Evolutionary conservation across 2,329 filamentous ascomycete genomes (phyloP).

Genomic region (Dactylonectria estremocensis): DNA sequence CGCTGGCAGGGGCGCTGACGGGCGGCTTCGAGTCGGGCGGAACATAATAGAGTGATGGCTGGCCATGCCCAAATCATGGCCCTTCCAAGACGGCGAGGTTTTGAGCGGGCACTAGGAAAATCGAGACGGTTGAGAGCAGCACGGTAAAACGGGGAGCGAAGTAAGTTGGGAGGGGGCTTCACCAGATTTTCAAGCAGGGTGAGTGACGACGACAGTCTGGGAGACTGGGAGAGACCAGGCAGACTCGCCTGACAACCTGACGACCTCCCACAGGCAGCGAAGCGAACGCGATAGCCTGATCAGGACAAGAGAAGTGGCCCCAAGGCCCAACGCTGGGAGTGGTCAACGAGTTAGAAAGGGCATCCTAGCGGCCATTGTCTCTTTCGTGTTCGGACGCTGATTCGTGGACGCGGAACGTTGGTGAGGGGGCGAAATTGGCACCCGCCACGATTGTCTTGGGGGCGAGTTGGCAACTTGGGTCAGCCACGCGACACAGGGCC

Average conservation of each 20-base stretch:
- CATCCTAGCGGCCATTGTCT: background rate
- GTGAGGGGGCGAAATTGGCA: slow-evolving; percentile 44
- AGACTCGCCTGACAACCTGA: slow-evolving; percentile 33
- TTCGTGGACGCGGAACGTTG: slow-evolving; percentile 10
- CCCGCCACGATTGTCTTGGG: slow-evolving; percentile 32
- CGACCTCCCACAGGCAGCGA: slow-evolving; percentile 14
- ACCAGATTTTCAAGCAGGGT: slow-evolving; percentile 50
- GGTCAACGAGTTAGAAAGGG: slow-evolving; percentile 14
- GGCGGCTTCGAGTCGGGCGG: slow-evolving; percentile 36
- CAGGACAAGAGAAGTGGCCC: slow-evolving; percentile 3
- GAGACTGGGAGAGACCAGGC: slow-evolving; percentile 37
- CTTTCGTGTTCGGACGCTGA: background rate
- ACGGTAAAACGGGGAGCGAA: slow-evolving; percentile 47
- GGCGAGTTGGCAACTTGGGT: background rate
- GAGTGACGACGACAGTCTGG: slow-evolving; percentile 41
- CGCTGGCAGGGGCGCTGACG: slow-evolving; percentile 39
- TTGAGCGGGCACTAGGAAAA: slow-evolving; percentile 43
- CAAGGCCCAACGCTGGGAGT: background rate
- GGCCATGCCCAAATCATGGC: slow-evolving; percentile 26
- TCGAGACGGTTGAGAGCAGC: slow-evolving; percentile 35
- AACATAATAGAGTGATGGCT: slow-evolving; percentile 20
- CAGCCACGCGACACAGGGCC: slow-evolving; percentile 36
- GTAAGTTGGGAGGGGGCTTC: slow-evolving; percentile 48
- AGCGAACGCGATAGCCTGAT: slow-evolving; percentile 6
- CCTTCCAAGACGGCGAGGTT: slow-evolving; percentile 37